Evolutionary conservation across 2,329 filamentous ascomycete species (phyloP).

Genomic region (Cladosporium phlei): DNA sequence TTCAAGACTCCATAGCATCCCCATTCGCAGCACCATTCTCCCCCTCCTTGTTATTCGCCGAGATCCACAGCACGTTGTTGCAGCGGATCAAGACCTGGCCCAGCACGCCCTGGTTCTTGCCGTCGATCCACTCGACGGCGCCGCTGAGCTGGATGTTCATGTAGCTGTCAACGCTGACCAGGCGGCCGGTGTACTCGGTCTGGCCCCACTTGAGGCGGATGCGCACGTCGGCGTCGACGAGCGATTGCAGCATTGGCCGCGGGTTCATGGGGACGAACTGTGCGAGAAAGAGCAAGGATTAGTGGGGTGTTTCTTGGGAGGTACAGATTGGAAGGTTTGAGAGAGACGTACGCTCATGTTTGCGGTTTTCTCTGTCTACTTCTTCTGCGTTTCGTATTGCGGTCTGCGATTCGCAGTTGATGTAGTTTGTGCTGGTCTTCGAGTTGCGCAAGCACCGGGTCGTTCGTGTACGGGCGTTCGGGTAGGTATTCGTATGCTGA

Average conservation of each 20-base stretch:
- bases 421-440: no score
- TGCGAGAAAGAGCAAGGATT: background rate
- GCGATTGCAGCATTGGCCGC: slow-evolving; percentile 88
- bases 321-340: background rate
- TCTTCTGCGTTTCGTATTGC: no score
- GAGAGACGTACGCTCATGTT: slow-evolving; percentile 22
- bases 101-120: slow-evolving; percentile 76
- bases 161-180: slow-evolving; percentile 93
- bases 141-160: slow-evolving; percentile 96
- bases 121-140: slow-evolving; percentile 87
- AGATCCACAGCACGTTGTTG: slow-evolving; percentile 22
- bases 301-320: background rate
- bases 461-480: no score
- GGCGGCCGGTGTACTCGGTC: slow-evolving; percentile 90
- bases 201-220: slow-evolving; percentile 97
- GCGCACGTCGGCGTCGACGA: slow-evolving; percentile 88
- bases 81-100: slow-evolving; percentile 91
- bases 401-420: no score
- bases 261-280: slow-evolving; percentile 89
- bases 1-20: no score
- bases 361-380: slow-evolving; percentile 12
- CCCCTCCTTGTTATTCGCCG: slow-evolving; percentile 3
- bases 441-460: no score
- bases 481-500: no score
- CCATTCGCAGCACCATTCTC: slow-evolving; percentile 25